These are phyloP conservation scores for Eutrema salsugineum DNA, from an alignment of 441 rosid species.

Conservation along the genomic window DNA sequence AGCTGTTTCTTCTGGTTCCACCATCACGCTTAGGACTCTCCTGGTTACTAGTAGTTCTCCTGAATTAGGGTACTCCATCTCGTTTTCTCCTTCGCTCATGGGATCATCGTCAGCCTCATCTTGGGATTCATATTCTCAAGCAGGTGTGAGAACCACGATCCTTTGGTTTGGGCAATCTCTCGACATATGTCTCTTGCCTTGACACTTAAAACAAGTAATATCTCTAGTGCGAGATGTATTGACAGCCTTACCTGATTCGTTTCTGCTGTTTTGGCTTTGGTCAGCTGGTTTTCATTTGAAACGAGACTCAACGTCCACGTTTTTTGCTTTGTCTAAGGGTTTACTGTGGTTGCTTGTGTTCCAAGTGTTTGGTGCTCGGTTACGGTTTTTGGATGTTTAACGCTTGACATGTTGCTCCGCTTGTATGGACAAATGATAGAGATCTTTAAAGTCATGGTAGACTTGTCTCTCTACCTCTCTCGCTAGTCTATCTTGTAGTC, in stretches of 20 bases:
- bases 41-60: not conserved
- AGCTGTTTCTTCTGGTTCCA: too few species aligned
- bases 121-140: too few species aligned
- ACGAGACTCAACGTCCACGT: too few species aligned
- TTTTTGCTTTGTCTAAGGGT: not conserved
- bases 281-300: not conserved
- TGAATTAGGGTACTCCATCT: not conserved
- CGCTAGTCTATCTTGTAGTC: not conserved
- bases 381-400: rapidly evolving
- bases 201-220: too few species aligned
- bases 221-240: too few species aligned
- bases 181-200: too few species aligned
- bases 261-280: too few species aligned
- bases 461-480: not conserved
- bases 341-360: not conserved
- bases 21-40: not conserved
- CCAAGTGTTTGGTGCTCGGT: not conserved
- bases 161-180: too few species aligned
- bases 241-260: too few species aligned
- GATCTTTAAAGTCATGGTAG: not conserved
- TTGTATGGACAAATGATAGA: not conserved
- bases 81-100: too few species aligned
- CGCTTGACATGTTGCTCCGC: not conserved
- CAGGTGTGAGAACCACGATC: too few species aligned
- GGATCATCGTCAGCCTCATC: not conserved